phyloP scores from a whole-genome alignment of 768 basidiomycete species.

The Lepiota venenata region DNA sequence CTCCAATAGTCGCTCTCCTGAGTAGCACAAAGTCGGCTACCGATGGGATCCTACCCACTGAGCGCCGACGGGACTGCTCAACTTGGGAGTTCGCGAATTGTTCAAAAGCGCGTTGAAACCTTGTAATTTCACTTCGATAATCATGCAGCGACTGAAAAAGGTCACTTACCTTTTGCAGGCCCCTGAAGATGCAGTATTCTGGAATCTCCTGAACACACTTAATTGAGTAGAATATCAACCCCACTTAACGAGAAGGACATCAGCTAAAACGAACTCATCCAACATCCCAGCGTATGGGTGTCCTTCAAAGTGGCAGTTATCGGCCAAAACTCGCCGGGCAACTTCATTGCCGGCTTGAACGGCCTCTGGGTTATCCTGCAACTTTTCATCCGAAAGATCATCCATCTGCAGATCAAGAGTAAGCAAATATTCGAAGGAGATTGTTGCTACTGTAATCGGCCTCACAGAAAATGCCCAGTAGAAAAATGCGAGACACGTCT shows the following conservation, averaged over 20 bases:
- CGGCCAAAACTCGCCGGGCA: conserved; percentile 12
- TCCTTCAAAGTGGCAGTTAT: neutral
- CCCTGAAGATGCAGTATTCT: too few relatives aligned
- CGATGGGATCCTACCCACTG: conserved; percentile 8
- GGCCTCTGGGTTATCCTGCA: conserved; percentile 19
- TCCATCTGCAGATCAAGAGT: conserved; percentile 18
- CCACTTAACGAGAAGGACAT: too few relatives aligned
- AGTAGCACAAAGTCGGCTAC: conserved; percentile 17
- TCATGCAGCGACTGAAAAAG: neutral
- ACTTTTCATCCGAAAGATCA: conserved; percentile 21
- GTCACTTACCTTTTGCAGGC: too few relatives aligned
- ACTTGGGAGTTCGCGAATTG: conserved; percentile 13
- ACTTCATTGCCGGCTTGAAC: conserved; percentile 16
- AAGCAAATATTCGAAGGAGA: too few relatives aligned
- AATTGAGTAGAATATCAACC: too few relatives aligned
- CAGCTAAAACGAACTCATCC: too few relatives aligned
- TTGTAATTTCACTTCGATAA: neutral
- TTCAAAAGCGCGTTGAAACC: conserved; percentile 15
- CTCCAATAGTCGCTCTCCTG: conserved; percentile 16
- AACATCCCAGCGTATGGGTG: conserved; percentile 19
- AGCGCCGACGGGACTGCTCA: conserved; percentile 10
- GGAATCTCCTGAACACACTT: neutral
- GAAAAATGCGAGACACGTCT: conserved; percentile 22
- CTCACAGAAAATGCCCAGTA: conserved; percentile 24
- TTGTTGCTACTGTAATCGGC: too few relatives aligned